Percentiles rank a stretch among this genome's conserved stretches.
Evolutionary conservation across 352 stramenopile species (phyloP).

Genomic region (Pythium phragmiticola): DNA sequence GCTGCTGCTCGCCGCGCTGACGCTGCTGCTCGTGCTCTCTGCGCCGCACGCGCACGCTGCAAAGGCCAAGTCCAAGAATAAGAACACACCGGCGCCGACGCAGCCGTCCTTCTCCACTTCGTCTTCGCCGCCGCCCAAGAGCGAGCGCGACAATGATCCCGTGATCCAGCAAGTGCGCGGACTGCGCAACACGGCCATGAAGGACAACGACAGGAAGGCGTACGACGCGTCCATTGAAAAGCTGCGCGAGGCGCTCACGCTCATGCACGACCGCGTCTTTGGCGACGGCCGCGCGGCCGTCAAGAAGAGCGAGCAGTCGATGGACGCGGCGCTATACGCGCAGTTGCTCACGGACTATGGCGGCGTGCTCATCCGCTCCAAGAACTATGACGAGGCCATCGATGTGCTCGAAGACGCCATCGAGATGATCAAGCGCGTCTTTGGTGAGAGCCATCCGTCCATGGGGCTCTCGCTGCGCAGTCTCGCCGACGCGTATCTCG

Average conservation of each 20-base stretch:
- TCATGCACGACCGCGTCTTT: slow-evolving; percentile 74
- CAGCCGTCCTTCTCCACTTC: slow-evolving; percentile 10
- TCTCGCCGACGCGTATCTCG: slow-evolving; percentile 79
- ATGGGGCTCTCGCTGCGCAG: slow-evolving; percentile 71
- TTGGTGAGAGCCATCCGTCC: slow-evolving; percentile 77
- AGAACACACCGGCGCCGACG: slow-evolving; percentile 13
- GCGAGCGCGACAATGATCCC: slow-evolving; percentile 55
- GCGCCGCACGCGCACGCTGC: slow-evolving; percentile 16
- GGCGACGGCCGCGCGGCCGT: slow-evolving; percentile 43
- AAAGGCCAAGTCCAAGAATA: slow-evolving; percentile 11
- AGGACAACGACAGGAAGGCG: slow-evolving; percentile 60
- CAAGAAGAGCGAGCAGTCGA: slow-evolving; percentile 53
- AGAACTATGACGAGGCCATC: slow-evolving; percentile 74
- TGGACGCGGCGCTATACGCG: slow-evolving; percentile 72
- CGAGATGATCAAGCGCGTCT: slow-evolving; percentile 71
- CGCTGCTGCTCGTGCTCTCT: slow-evolving; percentile 35
- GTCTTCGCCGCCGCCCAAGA: slow-evolving; percentile 28
- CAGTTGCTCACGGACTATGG: slow-evolving; percentile 84
- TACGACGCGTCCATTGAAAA: slow-evolving; percentile 55
- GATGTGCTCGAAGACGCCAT: slow-evolving; percentile 77
- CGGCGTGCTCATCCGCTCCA: slow-evolving; percentile 64
- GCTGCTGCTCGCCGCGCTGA: slow-evolving; percentile 24
- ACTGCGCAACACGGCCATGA: slow-evolving; percentile 75
- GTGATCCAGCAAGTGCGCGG: slow-evolving; percentile 61
- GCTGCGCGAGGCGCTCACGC: slow-evolving; percentile 61